Evolutionary conservation across 176 grass and related monocot genomes (phyloP), one percentile per base, ranked within the genome.

Genomic region (Avena sativa): DNA sequence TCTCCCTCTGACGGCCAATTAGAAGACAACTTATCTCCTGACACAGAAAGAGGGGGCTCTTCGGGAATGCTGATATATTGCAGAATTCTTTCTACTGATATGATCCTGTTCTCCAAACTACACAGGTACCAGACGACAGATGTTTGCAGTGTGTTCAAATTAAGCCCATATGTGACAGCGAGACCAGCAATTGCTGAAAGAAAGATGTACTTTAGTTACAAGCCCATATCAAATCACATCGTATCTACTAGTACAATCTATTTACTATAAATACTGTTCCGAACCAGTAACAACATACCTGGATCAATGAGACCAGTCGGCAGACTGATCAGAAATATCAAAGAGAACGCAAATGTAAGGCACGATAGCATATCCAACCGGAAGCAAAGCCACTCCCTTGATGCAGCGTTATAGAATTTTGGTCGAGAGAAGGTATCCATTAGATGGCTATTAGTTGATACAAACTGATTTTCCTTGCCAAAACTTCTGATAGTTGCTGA

Each of bases 41-140:
- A 71, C 23, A 79, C 63, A 32, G 65, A 71, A 84, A 97, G 87
- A 65, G 91, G 91, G 51, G 96, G 91, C 82, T 98, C 96, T 44
- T 85, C 91, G 71, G 86, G 84, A 85, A 98, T 95, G 81, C 74
- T 85, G 6, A 89, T 91, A 69, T 98, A 98, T 86, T 95, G 93
- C 74, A 98, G 76, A 43, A 43, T 43, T 43, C 40, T 43, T 43
- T 43, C 40, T 43, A 43, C 40, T 43, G 40, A 43, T 43, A 43
- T 43, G 40, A 43, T 43, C 40, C 40, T 43, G 40, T 43, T 43
- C 40, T 43, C 40, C 40, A 43, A 81, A 98, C 25, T 91, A 65
- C 96, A 98, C 87, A 95, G n/a, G 88, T 28, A 84, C 93, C 93
- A 92, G 61, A 98, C 81, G 72, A 98, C 88, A 86, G 79, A 92